Evolutionary conservation across 805 yeast genomes (phyloP), one percentile per base, ranked within the genome.

Genomic region (Candida nonsorbophila): DNA sequence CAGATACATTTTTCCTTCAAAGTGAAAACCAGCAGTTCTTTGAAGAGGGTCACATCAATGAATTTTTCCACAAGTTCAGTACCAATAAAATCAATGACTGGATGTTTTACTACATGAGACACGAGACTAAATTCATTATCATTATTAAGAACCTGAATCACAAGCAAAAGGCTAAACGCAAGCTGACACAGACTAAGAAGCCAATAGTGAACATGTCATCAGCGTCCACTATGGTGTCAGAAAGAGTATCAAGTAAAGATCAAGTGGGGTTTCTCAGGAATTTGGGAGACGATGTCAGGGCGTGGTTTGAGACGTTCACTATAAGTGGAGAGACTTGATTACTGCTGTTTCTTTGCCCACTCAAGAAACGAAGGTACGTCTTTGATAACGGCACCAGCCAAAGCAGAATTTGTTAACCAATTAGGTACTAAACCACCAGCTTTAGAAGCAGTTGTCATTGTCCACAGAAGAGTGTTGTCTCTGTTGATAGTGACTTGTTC

Each of bases 41-140:
- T 12, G 33, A 33, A 0, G 31, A 36, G 4, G 38, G 41, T 22
- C 26, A 38, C 5, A 38, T 52, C 25, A 38, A 46, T 14, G 70
- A 64, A 38, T 60, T 51, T 38, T 55, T 63, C 27, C 67, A 64
- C 41, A 64, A 64, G 33, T 63, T 62, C 38, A 57, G 56, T 22
- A 51, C 55, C 34, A 56, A 55, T 32, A 56, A 51, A 29, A 36
- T 34, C 17, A 62, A 52, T 32, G 67, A 61, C 43, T 63, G 69
- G 69, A 55, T 63, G 55, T 55, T 64, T 35, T 64, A 64, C 40
- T 56, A 53, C 33, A 42, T 62, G 24, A 49, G 48, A 22, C 44
- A 51, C 30, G 45, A 49, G 16, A 41, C 41, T 4, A 55, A 53
- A 31, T 49, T 44, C 31, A 55, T 63, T 24, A 48, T 60, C 11